Evolutionary conservation across 768 basidiomycete species (phyloP), one percentile per base, ranked within the genome.

Genomic region (Gelatoporia subvermispora): DNA sequence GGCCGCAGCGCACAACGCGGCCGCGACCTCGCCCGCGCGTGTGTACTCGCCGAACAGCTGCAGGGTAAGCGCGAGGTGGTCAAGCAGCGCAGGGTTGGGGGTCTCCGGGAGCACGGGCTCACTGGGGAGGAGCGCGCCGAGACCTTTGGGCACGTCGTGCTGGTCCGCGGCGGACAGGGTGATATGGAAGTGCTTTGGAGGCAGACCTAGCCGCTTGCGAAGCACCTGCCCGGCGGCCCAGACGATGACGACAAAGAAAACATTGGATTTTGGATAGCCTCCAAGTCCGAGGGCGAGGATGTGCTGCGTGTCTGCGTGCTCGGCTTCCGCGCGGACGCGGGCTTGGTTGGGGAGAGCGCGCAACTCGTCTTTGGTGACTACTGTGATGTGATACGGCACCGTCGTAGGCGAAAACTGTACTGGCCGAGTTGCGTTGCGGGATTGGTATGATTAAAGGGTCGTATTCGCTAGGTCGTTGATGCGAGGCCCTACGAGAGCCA

Each of bases 131-230:
- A 81, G 67, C 0, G 77, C 72, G 24, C 66, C 54, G 38, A 78
- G 57, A 8, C 76, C 73, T 57, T 78, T 79, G 60, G 76, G 71
- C 48, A 76, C 59, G 41, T 68, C 66, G 53, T 73, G 71, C 35
- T 71, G 62, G 54, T 77, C 72, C 9, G 57, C 54, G 8, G 51
- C 44, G 11, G 76, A 72, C 10, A 82, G 65, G 7, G 73, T 74
- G 56, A 81, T 73, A 57, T 81, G 75, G 54, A 82, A 81, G n/a
- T 78, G 66, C 59, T 75, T 77, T 3, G 74, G 71, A 17, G 72
- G 66, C 7, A 81, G 67, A 2, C 76, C 75, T 10, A 75, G 62
- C 34, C 67, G 65, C 56, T 74, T 79, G 3, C 79, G 72, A 25
- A 76, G 59, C 18, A 68, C 65, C 51, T 81, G 77, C 5, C 76